Evolutionary conservation across 768 basidiomycete species (phyloP).

Genomic region (Rhodosporidiobolus sp.): DNA sequence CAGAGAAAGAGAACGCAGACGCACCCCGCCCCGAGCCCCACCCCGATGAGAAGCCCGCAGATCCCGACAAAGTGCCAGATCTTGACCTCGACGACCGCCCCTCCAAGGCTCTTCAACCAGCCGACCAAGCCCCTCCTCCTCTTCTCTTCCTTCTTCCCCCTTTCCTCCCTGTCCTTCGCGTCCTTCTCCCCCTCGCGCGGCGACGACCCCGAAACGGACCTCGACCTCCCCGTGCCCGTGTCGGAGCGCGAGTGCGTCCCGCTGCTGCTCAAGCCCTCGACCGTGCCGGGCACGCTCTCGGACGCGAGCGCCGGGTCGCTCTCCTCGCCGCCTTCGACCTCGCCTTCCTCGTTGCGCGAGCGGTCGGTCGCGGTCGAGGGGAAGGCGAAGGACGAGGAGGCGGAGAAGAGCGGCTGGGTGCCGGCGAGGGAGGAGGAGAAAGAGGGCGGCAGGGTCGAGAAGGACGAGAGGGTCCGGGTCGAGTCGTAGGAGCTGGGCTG

Average conservation of each 20-base stretch:
- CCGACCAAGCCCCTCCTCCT: slow-evolving; percentile 11
- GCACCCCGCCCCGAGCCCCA: slow-evolving; percentile 28
- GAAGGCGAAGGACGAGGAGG: neutral
- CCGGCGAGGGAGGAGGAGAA: neutral
- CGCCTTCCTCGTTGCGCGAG: slow-evolving; percentile 66
- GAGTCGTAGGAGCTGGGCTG: slow-evolving; percentile 10
- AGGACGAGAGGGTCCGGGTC: slow-evolving; percentile 2
- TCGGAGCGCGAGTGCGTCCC: neutral
- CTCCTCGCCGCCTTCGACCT: slow-evolving; percentile 80
- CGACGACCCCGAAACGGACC: neutral
- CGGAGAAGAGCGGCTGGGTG: slow-evolving; percentile 1
- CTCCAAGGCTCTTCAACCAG: slow-evolving; percentile 2
- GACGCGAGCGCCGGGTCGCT: slow-evolving; percentile 43
- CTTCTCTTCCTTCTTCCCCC: neutral
- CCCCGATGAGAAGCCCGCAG: slow-evolving; percentile 26
- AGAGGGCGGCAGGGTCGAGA: neutral
- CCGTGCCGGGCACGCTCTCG: slow-evolving; percentile 15
- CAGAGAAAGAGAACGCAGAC: neutral
- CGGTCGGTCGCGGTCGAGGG: neutral
- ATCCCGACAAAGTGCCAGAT: slow-evolving; percentile 37
- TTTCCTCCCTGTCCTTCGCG: neutral
- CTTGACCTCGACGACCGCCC: slow-evolving; percentile 24
- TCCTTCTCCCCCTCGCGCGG: neutral
- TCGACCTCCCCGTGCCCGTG: neutral
- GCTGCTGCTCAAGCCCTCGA: slow-evolving; percentile 20